Base-by-base conservation (phyloP, 441 rosid genomes). In the Francoa sonchifolia region DNA sequence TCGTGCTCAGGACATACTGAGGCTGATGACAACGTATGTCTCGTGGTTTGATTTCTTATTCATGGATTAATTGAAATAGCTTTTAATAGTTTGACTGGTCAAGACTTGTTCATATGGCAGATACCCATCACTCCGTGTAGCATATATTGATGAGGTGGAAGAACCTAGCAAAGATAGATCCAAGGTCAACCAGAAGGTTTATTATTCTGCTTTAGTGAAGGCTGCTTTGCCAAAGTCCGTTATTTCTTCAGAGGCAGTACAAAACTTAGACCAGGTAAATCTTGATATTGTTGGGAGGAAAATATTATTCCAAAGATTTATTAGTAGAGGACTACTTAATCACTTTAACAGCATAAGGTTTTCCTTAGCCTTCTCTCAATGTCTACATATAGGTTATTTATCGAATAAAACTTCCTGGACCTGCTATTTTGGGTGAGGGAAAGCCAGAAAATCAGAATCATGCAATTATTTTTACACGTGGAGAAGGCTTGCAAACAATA, bases 401-500 rank as follows among this genome's bases (percentile, higher is more conserved):
- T 63, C 68, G 79, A 54, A 93, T 93, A 42, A 82, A 66, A 62
- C 99, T 88, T 61, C 99, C 99, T 1, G 99, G 99, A 51, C 84
- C 85, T 64, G 83, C 99, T 46, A 84, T 88, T 39, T 67, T 93
- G 71, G 99, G 97, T 33, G 99, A 93, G 67, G 99, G 99, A 47
- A 93, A 93, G 66, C 99, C 99, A 36, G 99, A 93, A 76, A 93
- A 93, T 69, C 97, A 93, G 62, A 88, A 93, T 58, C 97, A 93
- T 67, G 97, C 99, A 23, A 69, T 93, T 53, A 88, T 93, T n/a
- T 93, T 93, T 57, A 69, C 99, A 14, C 95, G 99, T 44, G 99
- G 99, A 57, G 99, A 93, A 57, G 99, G 96, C 43, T 76, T 93
- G 68, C 99, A 93, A 61, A 84, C 99, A 21, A 93, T 93, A 36